phyloP scores from a whole-genome alignment of 441 rosid species.

The Caryocar brasiliense region DNA sequence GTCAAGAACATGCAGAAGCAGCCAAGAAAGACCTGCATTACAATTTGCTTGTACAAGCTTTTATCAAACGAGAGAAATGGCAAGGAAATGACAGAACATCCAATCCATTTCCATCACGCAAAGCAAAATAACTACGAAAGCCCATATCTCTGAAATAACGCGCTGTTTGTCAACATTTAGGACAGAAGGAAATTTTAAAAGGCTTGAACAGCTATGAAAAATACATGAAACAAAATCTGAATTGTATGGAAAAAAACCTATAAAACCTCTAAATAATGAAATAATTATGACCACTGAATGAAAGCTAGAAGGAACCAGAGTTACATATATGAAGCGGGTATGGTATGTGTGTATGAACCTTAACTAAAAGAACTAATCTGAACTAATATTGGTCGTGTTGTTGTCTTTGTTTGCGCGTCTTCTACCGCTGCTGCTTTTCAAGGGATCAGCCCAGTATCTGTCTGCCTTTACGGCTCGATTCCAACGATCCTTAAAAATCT shows the following conservation, averaged over 20 bases:
- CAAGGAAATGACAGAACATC: too few relatives aligned
- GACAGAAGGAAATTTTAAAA: neutral
- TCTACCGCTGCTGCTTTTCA: slow-evolving; percentile 16
- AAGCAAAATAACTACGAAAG: too few relatives aligned
- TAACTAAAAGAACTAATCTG: neutral
- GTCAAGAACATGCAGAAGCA: neutral
- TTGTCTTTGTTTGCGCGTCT: slow-evolving; percentile 19
- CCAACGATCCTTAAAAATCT: slow-evolving; percentile 70
- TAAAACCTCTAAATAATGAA: slow-evolving; percentile 25
- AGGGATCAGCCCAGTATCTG: slow-evolving; percentile 65
- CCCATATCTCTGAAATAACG: too few relatives aligned
- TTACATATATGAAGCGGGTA: too few relatives aligned
- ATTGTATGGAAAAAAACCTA: neutral
- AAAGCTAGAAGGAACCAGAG: too few relatives aligned
- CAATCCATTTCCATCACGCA: too few relatives aligned
- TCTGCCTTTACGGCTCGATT: slow-evolving; percentile 53
- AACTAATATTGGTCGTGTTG: slow-evolving; percentile 2
- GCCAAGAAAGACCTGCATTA: neutral
- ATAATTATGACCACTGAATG: slow-evolving; percentile 10
- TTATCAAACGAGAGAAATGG: too few relatives aligned
- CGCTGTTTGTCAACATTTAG: too few relatives aligned
- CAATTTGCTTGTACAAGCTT: too few relatives aligned
- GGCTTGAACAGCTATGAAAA: neutral
- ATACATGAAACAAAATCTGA: neutral
- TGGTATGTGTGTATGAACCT: neutral